Conservation (phyloP, 257 asterid genomes). For the Thymus mandschuricus region DNA sequence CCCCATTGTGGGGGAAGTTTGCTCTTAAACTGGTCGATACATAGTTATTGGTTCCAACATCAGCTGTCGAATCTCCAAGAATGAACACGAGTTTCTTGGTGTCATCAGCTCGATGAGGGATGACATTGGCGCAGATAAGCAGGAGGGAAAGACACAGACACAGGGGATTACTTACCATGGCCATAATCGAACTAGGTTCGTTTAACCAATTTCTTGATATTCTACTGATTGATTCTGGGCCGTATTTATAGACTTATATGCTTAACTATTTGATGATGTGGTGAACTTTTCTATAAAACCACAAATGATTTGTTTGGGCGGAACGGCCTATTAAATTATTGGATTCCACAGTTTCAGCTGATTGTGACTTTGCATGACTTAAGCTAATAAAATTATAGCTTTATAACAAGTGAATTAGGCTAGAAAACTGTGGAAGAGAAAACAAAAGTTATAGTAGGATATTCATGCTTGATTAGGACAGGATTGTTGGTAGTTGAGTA, state of each 20-base stretch:
- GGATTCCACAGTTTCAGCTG: background rate
- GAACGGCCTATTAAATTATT: constrained; percentile 17
- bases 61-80: constrained; percentile 62
- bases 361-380: background rate
- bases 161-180: background rate
- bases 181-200: constrained; percentile 24
- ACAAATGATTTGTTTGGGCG: constrained; percentile 20
- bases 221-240: background rate
- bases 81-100: constrained; percentile 37
- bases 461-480: background rate
- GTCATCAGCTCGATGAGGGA: constrained; percentile 8
- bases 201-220: background rate
- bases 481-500: background rate
- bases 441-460: background rate
- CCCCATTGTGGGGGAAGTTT: constrained; percentile 48
- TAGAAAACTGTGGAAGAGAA: background rate
- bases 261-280: constrained; percentile 5
- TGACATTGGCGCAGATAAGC: constrained; percentile 3
- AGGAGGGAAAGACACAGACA: constrained; percentile 21
- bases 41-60: constrained; percentile 56
- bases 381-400: constrained; percentile 7
- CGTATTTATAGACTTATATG: constrained; percentile 13
- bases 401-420: background rate
- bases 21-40: constrained; percentile 40
- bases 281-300: constrained; percentile 26